These are phyloP conservation scores for Puya raimondii DNA, from an alignment of 176 grass and related monocot genomes.

Conservation along the genomic window DNA sequence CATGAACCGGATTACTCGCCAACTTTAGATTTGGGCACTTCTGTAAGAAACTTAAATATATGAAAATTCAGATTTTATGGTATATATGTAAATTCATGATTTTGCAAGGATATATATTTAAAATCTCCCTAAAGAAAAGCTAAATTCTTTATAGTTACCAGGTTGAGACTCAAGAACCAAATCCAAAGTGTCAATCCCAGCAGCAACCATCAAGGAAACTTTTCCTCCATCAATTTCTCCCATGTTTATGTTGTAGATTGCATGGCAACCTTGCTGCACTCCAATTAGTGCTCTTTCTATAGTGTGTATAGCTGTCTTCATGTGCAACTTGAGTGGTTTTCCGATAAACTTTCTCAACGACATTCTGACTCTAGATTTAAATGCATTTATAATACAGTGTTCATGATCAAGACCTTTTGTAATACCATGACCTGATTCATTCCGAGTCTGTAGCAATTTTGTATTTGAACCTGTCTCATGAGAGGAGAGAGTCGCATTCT, in stretches of 20 bases:
- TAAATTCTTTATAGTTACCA: conserved; percentile 40
- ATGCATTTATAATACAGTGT: conserved; percentile 42
- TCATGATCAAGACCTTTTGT: conserved; percentile 24
- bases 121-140: neutral
- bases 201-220: conserved; percentile 62
- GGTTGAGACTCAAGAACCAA: conserved; percentile 71
- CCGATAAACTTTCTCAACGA: conserved; percentile 68
- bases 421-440: conserved; percentile 24
- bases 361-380: conserved; percentile 66
- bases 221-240: conserved; percentile 56
- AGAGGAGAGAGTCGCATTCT: conserved; percentile 63
- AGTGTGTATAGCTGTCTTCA: conserved; percentile 44
- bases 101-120: conserved; percentile 10
- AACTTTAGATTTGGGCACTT: neutral
- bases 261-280: conserved; percentile 48
- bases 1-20: neutral
- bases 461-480: conserved; percentile 78
- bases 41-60: neutral
- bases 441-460: conserved; percentile 47
- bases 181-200: conserved; percentile 70
- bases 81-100: neutral
- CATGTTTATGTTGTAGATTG: conserved; percentile 61
- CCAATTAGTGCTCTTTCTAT: conserved; percentile 87
- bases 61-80: neutral
- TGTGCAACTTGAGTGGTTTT: conserved; percentile 41